phyloP scores from a whole-genome alignment of 192 early-diverging fungal species.

The Geranomyces michiganensis region DNA sequence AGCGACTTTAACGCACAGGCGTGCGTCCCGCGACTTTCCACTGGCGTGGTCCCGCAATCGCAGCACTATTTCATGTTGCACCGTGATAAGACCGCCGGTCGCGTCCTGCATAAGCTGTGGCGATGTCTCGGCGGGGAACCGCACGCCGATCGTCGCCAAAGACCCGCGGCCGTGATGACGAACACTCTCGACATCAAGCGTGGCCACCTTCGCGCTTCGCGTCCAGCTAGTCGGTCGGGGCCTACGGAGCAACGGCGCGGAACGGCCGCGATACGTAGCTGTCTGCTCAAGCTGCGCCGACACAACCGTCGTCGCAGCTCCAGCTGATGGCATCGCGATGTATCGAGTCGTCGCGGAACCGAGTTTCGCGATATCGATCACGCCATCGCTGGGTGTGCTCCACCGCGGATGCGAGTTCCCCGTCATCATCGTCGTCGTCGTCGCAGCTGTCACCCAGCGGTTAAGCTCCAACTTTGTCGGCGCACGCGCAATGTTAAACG shows the following conservation, averaged over 20 bases:
- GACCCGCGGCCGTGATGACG: constrained; percentile 3
- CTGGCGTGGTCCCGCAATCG: no score
- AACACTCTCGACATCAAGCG: no score
- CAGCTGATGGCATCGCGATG: not conserved
- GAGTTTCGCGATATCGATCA: not conserved
- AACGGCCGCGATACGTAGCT: not conserved
- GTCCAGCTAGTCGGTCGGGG: not conserved
- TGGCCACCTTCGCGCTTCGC: no score
- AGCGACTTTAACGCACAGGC: no score
- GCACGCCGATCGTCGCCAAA: not conserved
- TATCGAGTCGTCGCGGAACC: no score
- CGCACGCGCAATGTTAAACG: constrained; percentile 13
- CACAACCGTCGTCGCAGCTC: not conserved
- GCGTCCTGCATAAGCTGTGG: constrained; percentile 7
- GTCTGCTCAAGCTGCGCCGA: constrained; percentile 2
- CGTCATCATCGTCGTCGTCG: not conserved
- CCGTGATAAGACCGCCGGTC: constrained; percentile 1
- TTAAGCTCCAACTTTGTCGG: constrained; percentile 17
- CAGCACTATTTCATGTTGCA: no score
- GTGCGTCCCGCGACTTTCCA: no score
- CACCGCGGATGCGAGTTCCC: not conserved
- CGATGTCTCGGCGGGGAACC: no score
- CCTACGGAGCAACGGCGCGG: not conserved
- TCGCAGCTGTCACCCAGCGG: not conserved
- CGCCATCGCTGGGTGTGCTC: not conserved